Conservation (phyloP, 441 rosid genomes). For the Erodium texanum region DNA sequence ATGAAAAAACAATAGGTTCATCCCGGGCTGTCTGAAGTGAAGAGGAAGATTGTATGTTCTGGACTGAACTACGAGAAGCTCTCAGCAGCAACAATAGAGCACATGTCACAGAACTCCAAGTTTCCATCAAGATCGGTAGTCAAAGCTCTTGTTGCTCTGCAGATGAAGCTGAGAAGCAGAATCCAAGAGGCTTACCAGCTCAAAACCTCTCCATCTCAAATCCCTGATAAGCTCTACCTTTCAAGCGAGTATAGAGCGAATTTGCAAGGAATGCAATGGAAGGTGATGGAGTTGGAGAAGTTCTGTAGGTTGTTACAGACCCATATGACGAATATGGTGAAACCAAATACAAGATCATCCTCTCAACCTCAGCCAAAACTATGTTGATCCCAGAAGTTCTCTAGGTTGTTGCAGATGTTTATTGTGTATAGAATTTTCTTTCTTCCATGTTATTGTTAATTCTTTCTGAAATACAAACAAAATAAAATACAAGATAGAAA, state of each 20-base stretch:
- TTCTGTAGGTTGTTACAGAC: conserved; percentile 8
- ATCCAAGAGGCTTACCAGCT: background rate
- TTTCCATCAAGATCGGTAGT: conserved; percentile 30
- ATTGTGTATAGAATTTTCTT: background rate
- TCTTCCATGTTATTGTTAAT: too few relatives aligned
- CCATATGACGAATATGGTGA: conserved; percentile 17
- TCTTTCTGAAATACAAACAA: too few relatives aligned
- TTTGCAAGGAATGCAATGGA: conserved; percentile 10
- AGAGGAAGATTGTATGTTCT: conserved; percentile 30
- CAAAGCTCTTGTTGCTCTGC: conserved; percentile 24
- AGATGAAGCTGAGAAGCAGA: conserved; percentile 18
- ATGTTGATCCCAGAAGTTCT: conserved; percentile 21
- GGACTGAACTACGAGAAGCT: conserved; percentile 37
- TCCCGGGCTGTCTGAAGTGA: conserved; percentile 24
- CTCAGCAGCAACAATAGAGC: conserved; percentile 26
- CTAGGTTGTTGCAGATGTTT: too few relatives aligned
- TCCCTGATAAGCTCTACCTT: conserved; percentile 19
- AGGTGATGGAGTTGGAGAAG: conserved; percentile 16
- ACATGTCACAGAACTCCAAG: conserved; percentile 28
- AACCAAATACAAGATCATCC: conserved; percentile 15
- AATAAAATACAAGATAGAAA: too few relatives aligned
- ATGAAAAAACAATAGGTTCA: conserved; percentile 32
- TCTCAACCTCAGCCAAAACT: conserved; percentile 20
- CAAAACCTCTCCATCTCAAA: conserved; percentile 5
- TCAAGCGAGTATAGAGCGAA: conserved; percentile 17